Conservation (phyloP, 495 filamentous ascomycete species). For the Penicillium arizonense region DNA sequence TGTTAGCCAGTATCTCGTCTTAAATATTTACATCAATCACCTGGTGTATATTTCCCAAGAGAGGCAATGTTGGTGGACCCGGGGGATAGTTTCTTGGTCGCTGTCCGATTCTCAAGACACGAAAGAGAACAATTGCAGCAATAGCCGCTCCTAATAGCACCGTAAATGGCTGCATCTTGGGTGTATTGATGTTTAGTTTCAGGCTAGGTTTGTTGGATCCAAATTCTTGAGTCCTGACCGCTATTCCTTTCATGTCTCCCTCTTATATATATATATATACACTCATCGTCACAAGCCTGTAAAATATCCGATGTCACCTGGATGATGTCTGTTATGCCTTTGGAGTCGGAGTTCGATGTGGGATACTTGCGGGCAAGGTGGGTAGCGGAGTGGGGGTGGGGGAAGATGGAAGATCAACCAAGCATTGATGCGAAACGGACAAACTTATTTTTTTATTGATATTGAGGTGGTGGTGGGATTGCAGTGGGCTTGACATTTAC, state of each 20-base stretch:
- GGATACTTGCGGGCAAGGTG: constrained; percentile 13
- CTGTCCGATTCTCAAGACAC: constrained; percentile 18
- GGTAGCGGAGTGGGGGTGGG: constrained; percentile 14
- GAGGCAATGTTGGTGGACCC: constrained; percentile 34
- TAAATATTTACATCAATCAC: constrained; percentile 1
- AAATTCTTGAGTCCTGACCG: no score
- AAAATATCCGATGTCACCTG: neutral
- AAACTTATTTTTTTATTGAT: no score
- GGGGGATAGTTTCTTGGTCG: constrained; percentile 31
- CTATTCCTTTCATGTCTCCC: neutral
- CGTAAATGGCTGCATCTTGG: constrained; percentile 10
- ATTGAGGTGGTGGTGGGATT: no score
- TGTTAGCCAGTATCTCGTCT: neutral
- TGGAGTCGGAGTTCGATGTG: neutral
- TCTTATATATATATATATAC: neutral
- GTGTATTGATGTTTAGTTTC: neutral
- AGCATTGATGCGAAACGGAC: no score
- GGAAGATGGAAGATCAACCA: constrained; percentile 10
- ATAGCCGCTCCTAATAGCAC: constrained; percentile 1
- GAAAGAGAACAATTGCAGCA: constrained; percentile 7
- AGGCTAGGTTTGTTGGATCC: neutral
- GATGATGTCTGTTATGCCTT: neutral
- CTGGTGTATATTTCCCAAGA: constrained; percentile 38
- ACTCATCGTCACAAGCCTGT: no score
- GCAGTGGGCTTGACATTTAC: no score